These are phyloP conservation scores for Trypanosoma caninum DNA, from an alignment of 208 protist genomes.

Conservation along the genomic window DNA sequence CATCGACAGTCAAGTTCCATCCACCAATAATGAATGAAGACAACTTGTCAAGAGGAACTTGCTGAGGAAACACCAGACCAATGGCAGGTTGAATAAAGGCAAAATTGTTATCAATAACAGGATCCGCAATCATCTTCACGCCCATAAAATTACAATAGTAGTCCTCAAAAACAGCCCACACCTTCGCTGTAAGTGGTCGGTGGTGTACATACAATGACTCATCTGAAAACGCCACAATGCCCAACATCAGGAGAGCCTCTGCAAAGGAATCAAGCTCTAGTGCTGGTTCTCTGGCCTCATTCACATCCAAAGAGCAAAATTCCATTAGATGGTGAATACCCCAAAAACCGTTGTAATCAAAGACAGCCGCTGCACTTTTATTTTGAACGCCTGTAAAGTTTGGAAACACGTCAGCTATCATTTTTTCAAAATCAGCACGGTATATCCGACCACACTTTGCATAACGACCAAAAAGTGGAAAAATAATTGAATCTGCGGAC, in stretches of 20 bases:
- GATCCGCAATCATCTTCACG: constrained; percentile 23
- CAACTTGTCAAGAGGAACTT: constrained; percentile 31
- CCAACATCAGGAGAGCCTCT: constrained; percentile 74
- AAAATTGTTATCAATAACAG: constrained; percentile 18
- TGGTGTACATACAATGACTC: constrained; percentile 47
- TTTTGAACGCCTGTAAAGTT: constrained; percentile 41
- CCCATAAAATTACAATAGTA: constrained; percentile 37
- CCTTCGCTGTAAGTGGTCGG: constrained; percentile 70
- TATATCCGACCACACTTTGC: constrained; percentile 41
- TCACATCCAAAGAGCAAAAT: not conserved
- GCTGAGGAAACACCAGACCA: constrained; percentile 29
- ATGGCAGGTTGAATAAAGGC: constrained; percentile 13
- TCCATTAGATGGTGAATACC: constrained; percentile 38
- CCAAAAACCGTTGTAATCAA: constrained; percentile 57
- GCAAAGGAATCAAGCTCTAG: constrained; percentile 72
- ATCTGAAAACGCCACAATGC: constrained; percentile 76
- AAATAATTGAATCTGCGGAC: constrained; percentile 38
- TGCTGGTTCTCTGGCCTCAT: not conserved
- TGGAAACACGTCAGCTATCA: constrained; percentile 56
- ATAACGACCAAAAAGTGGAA: constrained; percentile 69
- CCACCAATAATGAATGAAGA: constrained; percentile 33
- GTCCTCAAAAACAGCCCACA: constrained; percentile 74
- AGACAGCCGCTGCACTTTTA: constrained; percentile 52
- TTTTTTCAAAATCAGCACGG: constrained; percentile 38
- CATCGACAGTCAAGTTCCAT: constrained; percentile 33